Base-by-base conservation (phyloP, 139 green algal genomes). In the Nannochloris sp. region DNA sequence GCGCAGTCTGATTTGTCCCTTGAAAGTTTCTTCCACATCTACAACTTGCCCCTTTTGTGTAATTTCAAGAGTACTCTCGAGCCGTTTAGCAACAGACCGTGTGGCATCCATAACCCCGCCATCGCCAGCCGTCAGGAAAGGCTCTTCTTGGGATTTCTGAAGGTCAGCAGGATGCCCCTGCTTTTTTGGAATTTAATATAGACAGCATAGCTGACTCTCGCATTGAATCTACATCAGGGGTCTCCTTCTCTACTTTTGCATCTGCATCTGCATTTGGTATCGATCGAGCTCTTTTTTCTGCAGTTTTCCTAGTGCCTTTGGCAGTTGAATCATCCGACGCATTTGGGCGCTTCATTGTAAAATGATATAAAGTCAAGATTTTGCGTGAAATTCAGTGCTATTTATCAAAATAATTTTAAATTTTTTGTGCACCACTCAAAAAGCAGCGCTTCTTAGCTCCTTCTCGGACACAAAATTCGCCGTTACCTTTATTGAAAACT, bases 111-210 rank as follows among this genome's bases (percentile, higher is more conserved):
- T 83, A 0, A 9, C 33, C 30, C 45, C 72, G 64, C 5, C 33
- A 44, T 14, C 73, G 64, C 73, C 73, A 79, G 42, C 66, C 25
- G 7, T 13, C 37, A 4, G 68, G 68, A 29, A 70, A 70, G 7
- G 67, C 25, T n/a, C 42, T 55, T 14, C 77, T 65, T 2, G 77
- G 73, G 14, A 53, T 57, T 61, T 83, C 73, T 37, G 48, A 70
- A 38, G 77, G 77, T 78, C 77, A 83, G 64, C 73, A 81, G 3
- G n/a, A n/a, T n/a, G 54, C 76, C 1, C 54, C 24, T 10, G 13
- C 45, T 54, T 24, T 15, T 25, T 15, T 54, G 45, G 13, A 8
- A 29, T 54, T 6, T 24, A 54, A 25, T 54, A 54, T 24, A 29
- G n/a, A 6, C 45, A 54, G 8, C 24, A 54, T 54, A 25, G 12